Evolutionary conservation across 1,139 yeast species (phyloP).

Genomic region (Pichia terricola): DNA sequence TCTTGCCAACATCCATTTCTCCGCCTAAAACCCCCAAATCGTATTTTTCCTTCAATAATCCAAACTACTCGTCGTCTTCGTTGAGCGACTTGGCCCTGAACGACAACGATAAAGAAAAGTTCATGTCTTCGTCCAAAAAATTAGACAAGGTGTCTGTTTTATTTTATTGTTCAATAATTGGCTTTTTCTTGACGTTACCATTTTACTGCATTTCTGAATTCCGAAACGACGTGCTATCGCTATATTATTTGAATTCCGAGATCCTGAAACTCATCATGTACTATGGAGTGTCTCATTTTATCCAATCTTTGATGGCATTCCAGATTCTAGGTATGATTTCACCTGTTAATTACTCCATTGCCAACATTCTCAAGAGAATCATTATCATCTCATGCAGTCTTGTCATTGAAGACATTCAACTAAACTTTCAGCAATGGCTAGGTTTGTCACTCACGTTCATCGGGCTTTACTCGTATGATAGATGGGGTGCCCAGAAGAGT

Average conservation of each 20-base stretch:
- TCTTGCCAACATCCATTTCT: slow-evolving; percentile 22
- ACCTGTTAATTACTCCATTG: slow-evolving; percentile 87
- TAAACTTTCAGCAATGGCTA: slow-evolving; percentile 48
- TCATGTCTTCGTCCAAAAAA: slow-evolving; percentile 26
- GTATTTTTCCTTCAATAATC: background rate
- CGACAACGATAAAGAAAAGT: background rate
- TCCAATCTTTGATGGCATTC: slow-evolving; percentile 81
- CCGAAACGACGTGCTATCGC: slow-evolving; percentile 10
- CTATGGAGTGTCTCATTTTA: slow-evolving; percentile 75
- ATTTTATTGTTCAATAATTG: slow-evolving; percentile 75
- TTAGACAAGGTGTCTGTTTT: slow-evolving; percentile 77
- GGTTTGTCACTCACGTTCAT: slow-evolving; percentile 63
- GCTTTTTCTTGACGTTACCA: slow-evolving; percentile 71
- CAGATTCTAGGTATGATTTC: slow-evolving; percentile 78
- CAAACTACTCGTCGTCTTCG: background rate
- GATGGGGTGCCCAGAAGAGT: slow-evolving; percentile 48
- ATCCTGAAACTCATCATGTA: slow-evolving; percentile 34
- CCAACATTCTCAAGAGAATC: slow-evolving; percentile 79
- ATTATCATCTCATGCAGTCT: slow-evolving; percentile 77
- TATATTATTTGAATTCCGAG: slow-evolving; percentile 25
- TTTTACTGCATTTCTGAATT: slow-evolving; percentile 60
- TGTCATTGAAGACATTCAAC: slow-evolving; percentile 60
- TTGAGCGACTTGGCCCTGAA: background rate
- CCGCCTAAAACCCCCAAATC: background rate
- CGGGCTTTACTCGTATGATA: slow-evolving; percentile 62